These are phyloP conservation scores for Penicillium sp. DNA, from an alignment of 2,329 filamentous ascomycete species.

Conservation along the genomic window DNA sequence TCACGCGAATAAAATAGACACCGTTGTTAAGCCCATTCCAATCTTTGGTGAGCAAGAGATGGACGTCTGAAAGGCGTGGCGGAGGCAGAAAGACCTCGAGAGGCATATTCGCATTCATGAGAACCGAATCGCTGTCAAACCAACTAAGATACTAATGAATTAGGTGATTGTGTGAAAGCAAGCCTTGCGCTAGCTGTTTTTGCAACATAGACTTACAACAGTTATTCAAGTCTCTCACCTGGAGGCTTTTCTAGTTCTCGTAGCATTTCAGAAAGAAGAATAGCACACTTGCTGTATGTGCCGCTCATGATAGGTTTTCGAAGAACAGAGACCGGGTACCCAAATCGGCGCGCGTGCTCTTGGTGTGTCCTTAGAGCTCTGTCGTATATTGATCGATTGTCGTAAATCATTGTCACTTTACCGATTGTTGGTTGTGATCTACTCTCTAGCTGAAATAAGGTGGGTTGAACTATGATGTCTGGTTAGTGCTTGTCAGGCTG, in stretches of 20 bases:
- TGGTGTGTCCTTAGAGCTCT: slow-evolving; percentile 32
- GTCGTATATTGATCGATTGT: slow-evolving; percentile 31
- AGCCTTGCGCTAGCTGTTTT: too few species aligned
- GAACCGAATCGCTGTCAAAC: slow-evolving; percentile 30
- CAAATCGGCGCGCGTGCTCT: slow-evolving; percentile 29
- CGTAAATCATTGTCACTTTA: slow-evolving; percentile 33
- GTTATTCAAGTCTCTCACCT: slow-evolving; percentile 30
- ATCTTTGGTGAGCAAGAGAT: slow-evolving; percentile 28
- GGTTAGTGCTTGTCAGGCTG: too few species aligned
- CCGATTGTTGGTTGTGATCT: slow-evolving; percentile 13
- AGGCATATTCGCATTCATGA: slow-evolving; percentile 32
- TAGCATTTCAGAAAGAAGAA: slow-evolving; percentile 26
- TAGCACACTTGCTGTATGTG: slow-evolving; percentile 33
- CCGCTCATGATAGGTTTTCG: slow-evolving; percentile 27
- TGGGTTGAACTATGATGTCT: too few species aligned
- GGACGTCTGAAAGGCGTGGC: slow-evolving; percentile 21
- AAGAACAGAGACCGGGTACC: slow-evolving; percentile 33
- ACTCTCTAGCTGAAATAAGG: too few species aligned
- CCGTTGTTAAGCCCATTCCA: slow-evolving; percentile 32
- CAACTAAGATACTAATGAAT: slow-evolving; percentile 20
- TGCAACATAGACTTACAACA: slow-evolving; percentile 23
- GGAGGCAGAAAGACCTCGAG: slow-evolving; percentile 32
- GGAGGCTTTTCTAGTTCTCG: slow-evolving; percentile 29
- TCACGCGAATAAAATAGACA: slow-evolving; percentile 31
- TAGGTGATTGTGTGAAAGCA: neutral